Evolutionary conservation across 2,329 filamentous ascomycete species (phyloP), one percentile per base, ranked within the genome.

Genomic region (Rutstroemia sp.): DNA sequence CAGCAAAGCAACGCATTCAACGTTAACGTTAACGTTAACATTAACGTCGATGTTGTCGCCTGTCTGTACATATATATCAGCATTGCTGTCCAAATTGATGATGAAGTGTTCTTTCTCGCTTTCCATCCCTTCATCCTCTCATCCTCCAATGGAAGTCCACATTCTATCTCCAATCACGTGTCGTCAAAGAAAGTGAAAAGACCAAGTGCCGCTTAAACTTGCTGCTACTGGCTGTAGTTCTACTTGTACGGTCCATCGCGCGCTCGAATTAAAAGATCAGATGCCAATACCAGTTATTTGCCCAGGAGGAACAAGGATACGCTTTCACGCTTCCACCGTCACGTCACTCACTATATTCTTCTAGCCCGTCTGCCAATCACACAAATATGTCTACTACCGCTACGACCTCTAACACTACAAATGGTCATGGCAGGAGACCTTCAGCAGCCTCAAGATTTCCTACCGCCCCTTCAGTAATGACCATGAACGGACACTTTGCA

Each of bases 401-500:
- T 42, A 19, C n/a, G 2, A 42, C 39, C 30, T 8, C 39, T 12
- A 10, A 6, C 10, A 12, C 62, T 21, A 61, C 60, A 51, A 64
- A 66, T 56, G 60, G 58, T 39, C 60, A 60, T 51, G 60, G 63
- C 50, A 54, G 61, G 48, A 59, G 67, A 48, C 67, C 68, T 41
- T 65, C 65, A 37, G 61, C 60, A 56, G 64, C 60, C 57, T 62
- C 67, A 37, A 61, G 65, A 66, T 61, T 51, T 51, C 62, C 63
- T 53, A 69, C 68, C 9, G 68, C 68, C 10, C 68, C 68, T 30
- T 63, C 66, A 49, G 54, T 67, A 12, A 68, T 69, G 67, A 67
- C 67, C 63, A 86, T 90, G 83, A 95, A 94, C 74, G 85, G 87
- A 71, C 87, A 92, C 72, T 91, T 92, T 73, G 86, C 87, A 65